Evolutionary conservation across 805 yeast species (phyloP).

Genomic region (Candida sithepensis): DNA sequence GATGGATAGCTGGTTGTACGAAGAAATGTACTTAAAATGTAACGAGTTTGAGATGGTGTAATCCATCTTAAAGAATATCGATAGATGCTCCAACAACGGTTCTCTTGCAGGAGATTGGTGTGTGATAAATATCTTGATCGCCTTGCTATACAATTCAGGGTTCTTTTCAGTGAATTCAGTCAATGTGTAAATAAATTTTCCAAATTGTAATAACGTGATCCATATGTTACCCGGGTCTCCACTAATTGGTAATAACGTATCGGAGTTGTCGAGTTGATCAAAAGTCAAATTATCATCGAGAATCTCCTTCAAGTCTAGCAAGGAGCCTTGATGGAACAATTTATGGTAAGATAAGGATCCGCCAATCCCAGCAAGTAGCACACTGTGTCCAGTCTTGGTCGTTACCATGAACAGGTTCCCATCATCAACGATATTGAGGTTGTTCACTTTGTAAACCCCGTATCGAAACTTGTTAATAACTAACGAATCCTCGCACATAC

Average conservation of each 20-base stretch:
- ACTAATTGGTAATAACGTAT: constrained; percentile 45
- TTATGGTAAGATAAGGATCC: constrained; percentile 66
- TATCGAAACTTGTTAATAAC: constrained; percentile 60
- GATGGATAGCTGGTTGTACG: constrained; percentile 64
- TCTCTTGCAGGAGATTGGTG: constrained; percentile 72
- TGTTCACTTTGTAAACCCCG: constrained; percentile 51
- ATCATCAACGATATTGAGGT: constrained; percentile 63
- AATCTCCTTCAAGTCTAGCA: constrained; percentile 31
- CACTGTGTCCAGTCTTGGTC: constrained; percentile 38
- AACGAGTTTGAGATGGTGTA: constrained; percentile 70
- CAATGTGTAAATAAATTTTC: constrained; percentile 53
- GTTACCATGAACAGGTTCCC: constrained; percentile 40
- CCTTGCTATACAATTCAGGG: constrained; percentile 28
- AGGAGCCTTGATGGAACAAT: constrained; percentile 63
- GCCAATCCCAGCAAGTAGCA: constrained; percentile 67
- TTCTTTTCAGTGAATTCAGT: constrained; percentile 35
- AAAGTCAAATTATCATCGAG: constrained; percentile 23
- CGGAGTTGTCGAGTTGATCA: constrained; percentile 22
- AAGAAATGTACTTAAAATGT: constrained; percentile 66
- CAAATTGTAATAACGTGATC: constrained; percentile 69
- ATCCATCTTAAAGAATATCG: constrained; percentile 65
- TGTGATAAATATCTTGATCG: constrained; percentile 59
- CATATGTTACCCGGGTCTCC: constrained; percentile 68
- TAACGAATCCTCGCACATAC: constrained; percentile 69
- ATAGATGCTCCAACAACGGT: constrained; percentile 63